Conservation (phyloP, 495 filamentous ascomycete genomes). For the Hypoxylon crocopeplum region DNA sequence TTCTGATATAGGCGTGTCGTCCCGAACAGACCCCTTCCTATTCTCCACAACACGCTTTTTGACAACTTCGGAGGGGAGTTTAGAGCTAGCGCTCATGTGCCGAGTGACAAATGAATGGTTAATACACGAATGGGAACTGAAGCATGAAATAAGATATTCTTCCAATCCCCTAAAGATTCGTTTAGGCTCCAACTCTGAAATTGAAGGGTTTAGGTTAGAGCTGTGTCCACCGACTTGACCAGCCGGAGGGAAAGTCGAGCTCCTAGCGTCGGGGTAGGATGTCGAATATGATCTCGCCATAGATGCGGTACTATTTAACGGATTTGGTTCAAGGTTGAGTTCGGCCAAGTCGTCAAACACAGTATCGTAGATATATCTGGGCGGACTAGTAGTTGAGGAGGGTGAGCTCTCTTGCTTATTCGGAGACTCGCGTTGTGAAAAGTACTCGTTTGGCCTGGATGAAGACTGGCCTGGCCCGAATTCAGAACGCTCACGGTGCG, state of each 20-base stretch:
- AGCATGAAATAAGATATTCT: conserved; percentile 72
- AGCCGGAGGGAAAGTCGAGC: conserved; percentile 29
- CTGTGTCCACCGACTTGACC: background rate
- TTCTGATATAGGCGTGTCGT: conserved; percentile 47
- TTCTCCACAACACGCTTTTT: conserved; percentile 29
- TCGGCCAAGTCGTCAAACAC: conserved; percentile 36
- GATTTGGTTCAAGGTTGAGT: conserved; percentile 40
- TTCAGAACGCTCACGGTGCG: conserved; percentile 9
- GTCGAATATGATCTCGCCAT: conserved; percentile 47
- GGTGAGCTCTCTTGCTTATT: conserved; percentile 29
- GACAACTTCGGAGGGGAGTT: conserved; percentile 27
- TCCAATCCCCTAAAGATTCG: conserved; percentile 75
- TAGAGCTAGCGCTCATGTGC: conserved; percentile 46
- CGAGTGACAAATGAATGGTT: conserved; percentile 72
- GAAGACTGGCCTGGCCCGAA: conserved; percentile 7
- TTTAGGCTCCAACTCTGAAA: conserved; percentile 40
- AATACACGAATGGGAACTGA: conserved; percentile 72
- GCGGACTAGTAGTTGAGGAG: conserved; percentile 27
- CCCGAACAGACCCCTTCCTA: conserved; percentile 39
- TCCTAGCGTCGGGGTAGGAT: conserved; percentile 46
- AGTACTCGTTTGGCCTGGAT: conserved; percentile 29
- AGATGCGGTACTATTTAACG: conserved; percentile 32
- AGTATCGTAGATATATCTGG: conserved; percentile 31
- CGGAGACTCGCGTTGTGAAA: conserved; percentile 14
- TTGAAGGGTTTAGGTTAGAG: conserved; percentile 19